Conservation (phyloP, 129 eudicot species). For the Helichrysum umbraculigerum region DNA sequence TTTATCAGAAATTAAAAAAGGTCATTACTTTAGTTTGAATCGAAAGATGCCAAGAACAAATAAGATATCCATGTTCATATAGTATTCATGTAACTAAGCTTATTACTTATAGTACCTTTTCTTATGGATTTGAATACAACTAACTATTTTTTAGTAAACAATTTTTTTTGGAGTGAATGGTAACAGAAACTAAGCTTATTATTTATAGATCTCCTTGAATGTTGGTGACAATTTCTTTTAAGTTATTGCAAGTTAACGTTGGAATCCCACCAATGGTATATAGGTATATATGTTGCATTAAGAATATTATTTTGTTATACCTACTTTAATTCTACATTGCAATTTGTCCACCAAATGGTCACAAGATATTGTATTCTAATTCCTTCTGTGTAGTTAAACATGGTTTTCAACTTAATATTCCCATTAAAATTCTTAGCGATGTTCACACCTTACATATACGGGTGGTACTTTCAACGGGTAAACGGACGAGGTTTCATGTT, state of each 20-base stretch:
- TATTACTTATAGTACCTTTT: background rate
- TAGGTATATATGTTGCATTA: constrained; percentile 26
- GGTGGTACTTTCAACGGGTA: too few species aligned
- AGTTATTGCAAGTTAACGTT: constrained; percentile 34
- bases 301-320: constrained; percentile 20
- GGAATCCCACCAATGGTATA: constrained; percentile 30
- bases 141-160: background rate
- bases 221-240: constrained; percentile 9
- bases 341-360: constrained; percentile 19
- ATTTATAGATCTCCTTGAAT: constrained; percentile 20
- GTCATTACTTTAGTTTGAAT: background rate
- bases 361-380: constrained; percentile 13
- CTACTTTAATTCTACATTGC: constrained; percentile 22
- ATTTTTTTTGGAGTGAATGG: constrained; percentile 4
- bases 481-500: too few species aligned
- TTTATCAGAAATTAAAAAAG: background rate
- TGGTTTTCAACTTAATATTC: too few species aligned
- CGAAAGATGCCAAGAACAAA: background rate
- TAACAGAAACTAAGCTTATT: constrained; percentile 22
- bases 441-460: too few species aligned
- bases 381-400: background rate
- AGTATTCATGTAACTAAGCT: background rate
- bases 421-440: too few species aligned
- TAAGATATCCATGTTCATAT: background rate
- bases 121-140: background rate